Conservation (phyloP, 148 eudicot species). For the Rhododendron mucronatum region DNA sequence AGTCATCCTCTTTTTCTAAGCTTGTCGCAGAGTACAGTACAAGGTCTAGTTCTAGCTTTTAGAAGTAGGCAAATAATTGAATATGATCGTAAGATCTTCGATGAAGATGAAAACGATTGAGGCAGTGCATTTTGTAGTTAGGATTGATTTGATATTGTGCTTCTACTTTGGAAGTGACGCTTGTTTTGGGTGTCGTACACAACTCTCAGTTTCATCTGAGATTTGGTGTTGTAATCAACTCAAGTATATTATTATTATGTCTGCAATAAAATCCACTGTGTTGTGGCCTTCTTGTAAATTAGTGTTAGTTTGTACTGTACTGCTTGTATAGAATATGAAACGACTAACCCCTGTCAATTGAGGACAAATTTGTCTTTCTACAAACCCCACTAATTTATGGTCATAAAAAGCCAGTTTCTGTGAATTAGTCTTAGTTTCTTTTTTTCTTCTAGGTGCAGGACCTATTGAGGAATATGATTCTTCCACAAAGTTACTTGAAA, state of each 20-base stretch:
- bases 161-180: not conserved
- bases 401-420: too few species aligned
- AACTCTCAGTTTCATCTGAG: not conserved
- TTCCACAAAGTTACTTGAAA: slow-evolving; percentile 7
- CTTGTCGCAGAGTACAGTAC: slow-evolving; percentile 65
- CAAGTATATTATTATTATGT: not conserved
- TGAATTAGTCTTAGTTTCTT: not conserved
- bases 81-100: not conserved
- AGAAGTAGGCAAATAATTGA: not conserved
- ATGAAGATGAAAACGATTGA: not conserved
- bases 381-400: too few species aligned
- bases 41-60: slow-evolving; percentile 34
- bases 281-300: not conserved
- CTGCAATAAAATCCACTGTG: not conserved
- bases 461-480: not conserved
- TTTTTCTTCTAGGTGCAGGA: not conserved
- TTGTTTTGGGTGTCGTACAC: not conserved
- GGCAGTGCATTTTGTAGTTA: not conserved
- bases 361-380: too few species aligned
- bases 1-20: slow-evolving; percentile 60
- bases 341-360: too few species aligned
- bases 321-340: too few species aligned
- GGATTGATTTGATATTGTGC: not conserved
- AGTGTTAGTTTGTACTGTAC: not conserved
- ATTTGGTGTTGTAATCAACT: not conserved